Percentiles rank a stretch among this genome's conserved stretches.
Evolutionary conservation across 495 filamentous ascomycete genomes (phyloP).

Genomic region (Aspergillus heteromorphus): DNA sequence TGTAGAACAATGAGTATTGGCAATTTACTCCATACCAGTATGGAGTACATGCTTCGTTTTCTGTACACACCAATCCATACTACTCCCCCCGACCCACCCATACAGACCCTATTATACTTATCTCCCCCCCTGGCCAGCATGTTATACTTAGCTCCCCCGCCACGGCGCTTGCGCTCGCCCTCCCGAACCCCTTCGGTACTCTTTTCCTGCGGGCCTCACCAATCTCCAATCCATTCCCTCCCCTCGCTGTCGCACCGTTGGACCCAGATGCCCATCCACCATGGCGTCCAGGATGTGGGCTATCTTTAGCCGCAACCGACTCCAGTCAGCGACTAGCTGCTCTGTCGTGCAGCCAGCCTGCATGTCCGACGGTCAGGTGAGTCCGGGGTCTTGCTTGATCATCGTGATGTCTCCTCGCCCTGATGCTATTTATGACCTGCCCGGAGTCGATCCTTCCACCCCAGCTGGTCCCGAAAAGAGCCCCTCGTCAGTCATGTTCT

Average conservation of each 20-base stretch:
- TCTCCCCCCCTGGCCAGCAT: not conserved
- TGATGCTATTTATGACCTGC: not conserved
- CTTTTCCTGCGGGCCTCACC: not conserved
- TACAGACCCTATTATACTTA: too few species aligned
- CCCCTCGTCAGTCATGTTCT: not conserved
- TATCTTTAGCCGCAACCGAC: not conserved
- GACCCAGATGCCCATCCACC: not conserved
- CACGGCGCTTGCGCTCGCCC: slow-evolving; percentile 19
- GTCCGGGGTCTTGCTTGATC: not conserved
- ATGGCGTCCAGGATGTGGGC: not conserved
- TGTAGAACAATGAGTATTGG: too few species aligned
- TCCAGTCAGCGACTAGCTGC: not conserved
- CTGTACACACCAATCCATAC: too few species aligned
- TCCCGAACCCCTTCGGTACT: slow-evolving; percentile 4
- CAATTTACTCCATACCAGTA: too few species aligned
- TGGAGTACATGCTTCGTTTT: too few species aligned
- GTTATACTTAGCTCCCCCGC: slow-evolving; percentile 14
- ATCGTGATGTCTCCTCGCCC: not conserved
- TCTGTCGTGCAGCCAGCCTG: slow-evolving; percentile 5
- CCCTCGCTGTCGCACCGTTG: not conserved
- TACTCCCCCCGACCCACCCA: too few species aligned
- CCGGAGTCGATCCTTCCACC: too few species aligned
- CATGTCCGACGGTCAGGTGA: slow-evolving; percentile 11
- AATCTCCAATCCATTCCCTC: not conserved
- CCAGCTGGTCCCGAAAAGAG: not conserved